Evolutionary conservation across 2,329 filamentous ascomycete species (phyloP).

Genomic region (Venturiaceae sp.): DNA sequence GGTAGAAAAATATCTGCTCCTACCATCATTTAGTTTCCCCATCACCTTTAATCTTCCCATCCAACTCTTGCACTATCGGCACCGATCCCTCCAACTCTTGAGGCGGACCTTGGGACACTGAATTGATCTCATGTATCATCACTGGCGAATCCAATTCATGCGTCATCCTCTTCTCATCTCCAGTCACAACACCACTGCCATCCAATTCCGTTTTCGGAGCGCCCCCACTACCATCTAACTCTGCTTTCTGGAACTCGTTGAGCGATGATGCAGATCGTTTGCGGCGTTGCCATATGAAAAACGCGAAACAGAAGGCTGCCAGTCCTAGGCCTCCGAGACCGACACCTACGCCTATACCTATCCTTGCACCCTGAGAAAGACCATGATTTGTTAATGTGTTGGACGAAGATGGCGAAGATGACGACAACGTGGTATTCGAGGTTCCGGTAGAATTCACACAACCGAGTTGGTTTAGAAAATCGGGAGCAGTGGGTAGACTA

Average conservation of each 20-base stretch:
- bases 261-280: background rate
- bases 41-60: background rate
- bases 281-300: background rate
- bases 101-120: background rate
- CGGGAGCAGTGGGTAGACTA: background rate
- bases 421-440: background rate
- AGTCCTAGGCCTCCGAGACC: background rate
- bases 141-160: background rate
- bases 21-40: no score
- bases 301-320: background rate
- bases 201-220: background rate
- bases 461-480: background rate
- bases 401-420: background rate
- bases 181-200: background rate
- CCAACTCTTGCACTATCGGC: background rate
- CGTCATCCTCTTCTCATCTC: background rate
- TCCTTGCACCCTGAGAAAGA: background rate
- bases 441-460: background rate
- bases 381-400: background rate
- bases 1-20: no score
- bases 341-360: background rate
- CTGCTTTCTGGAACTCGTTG: no score
- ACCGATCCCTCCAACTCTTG: background rate
- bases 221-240: background rate
- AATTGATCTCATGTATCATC: background rate